These are phyloP conservation scores for Cyclotella kingstonii DNA, from an alignment of 108 stramenopile genomes.

Conservation along the genomic window DNA sequence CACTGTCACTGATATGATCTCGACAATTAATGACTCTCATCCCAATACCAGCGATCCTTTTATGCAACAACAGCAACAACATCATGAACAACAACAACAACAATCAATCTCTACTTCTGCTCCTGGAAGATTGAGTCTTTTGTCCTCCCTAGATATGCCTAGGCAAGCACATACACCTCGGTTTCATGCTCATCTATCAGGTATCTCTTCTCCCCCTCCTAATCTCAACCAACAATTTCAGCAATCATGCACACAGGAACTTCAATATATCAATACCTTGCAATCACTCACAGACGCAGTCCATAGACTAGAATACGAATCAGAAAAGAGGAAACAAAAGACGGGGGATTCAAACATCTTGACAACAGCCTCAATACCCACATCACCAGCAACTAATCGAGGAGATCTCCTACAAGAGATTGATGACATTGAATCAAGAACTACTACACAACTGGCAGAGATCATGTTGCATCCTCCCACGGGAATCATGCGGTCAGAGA, in stretches of 20 bases:
- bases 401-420: constrained; percentile 2
- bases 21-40: no score
- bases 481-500: neutral
- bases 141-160: no score
- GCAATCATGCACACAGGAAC: neutral
- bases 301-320: constrained; percentile 2
- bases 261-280: constrained; percentile 4
- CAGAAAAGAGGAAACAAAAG: neutral
- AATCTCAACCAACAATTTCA: neutral
- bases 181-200: no score
- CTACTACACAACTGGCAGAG: constrained; percentile 25
- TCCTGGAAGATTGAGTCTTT: no score
- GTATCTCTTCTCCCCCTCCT: no score
- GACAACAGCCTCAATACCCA: constrained; percentile 5
- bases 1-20: no score
- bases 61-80: neutral
- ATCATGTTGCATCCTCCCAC: constrained; percentile 42
- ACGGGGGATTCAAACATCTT: neutral
- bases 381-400: constrained; percentile 1
- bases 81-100: neutral
- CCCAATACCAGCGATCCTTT: no score
- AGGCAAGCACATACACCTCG: no score
- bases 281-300: constrained; percentile 11
- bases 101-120: no score
- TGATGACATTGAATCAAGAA: constrained; percentile 27